Percentiles rank a stretch among this genome's conserved stretches.
These are phyloP conservation scores for Aspergillus tanneri DNA, from an alignment of 2,329 filamentous ascomycete species.

Conservation along the genomic window DNA sequence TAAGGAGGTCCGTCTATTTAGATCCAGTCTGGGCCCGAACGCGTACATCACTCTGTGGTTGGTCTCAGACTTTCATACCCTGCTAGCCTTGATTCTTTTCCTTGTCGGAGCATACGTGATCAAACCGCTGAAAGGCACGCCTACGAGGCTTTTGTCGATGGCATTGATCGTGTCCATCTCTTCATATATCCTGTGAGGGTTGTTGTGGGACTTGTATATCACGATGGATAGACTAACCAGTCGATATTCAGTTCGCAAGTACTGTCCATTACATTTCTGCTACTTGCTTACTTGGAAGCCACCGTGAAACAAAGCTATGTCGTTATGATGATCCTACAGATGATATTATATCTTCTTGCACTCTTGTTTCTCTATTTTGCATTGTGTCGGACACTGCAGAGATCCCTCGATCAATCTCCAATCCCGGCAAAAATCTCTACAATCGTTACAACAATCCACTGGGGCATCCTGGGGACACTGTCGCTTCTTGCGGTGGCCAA, in stretches of 20 bases:
- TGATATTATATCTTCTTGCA: constrained; percentile 19
- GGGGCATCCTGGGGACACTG: constrained; percentile 4
- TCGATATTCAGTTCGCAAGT: constrained; percentile 14
- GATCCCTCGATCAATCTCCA: constrained; percentile 17
- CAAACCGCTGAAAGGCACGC: constrained; percentile 7
- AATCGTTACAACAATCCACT: neutral
- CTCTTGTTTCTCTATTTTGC: constrained; percentile 18
- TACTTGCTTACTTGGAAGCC: constrained; percentile 16
- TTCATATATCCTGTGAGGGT: constrained; percentile 14
- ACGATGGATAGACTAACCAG: neutral
- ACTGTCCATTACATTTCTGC: constrained; percentile 9
- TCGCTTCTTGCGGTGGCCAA: constrained; percentile 14
- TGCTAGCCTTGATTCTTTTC: constrained; percentile 20
- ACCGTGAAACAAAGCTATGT: constrained; percentile 22
- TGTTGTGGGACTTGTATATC: neutral
- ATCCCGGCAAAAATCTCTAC: constrained; percentile 6
- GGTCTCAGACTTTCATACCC: constrained; percentile 19
- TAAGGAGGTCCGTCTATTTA: neutral
- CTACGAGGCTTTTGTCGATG: constrained; percentile 9
- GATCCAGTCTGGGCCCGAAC: neutral
- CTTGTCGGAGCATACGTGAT: constrained; percentile 21
- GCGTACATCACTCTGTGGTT: constrained; percentile 11
- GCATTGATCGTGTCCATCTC: constrained; percentile 16
- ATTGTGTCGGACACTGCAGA: constrained; percentile 24
- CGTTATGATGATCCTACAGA: constrained; percentile 19